Evolutionary conservation across 305 asterid genomes (phyloP).

Genomic region (Coffea humblotiana): DNA sequence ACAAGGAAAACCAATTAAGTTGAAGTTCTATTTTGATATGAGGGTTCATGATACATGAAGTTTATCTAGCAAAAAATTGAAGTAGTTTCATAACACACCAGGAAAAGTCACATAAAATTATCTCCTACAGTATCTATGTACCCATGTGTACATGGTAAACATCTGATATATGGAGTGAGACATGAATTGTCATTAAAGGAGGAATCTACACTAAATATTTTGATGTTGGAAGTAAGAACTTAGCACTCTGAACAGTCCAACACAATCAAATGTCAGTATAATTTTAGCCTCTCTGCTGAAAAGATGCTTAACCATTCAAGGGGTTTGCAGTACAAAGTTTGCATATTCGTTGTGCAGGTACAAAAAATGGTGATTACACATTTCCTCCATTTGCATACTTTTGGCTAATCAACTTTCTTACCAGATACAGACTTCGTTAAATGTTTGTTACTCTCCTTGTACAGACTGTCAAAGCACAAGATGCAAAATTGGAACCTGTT

Average conservation of each 20-base stretch:
- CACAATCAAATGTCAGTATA: too few relatives aligned
- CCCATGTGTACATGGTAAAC: background rate
- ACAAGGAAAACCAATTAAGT: background rate
- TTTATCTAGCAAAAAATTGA: background rate
- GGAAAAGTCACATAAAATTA: background rate
- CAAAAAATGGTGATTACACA: background rate
- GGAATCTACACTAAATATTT: too few relatives aligned
- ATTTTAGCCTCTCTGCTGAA: too few relatives aligned
- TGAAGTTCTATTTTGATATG: background rate
- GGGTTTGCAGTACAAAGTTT: too few relatives aligned
- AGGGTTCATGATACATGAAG: background rate
- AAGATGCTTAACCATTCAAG: too few relatives aligned
- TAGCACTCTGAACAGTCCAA: too few relatives aligned
- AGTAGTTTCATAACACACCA: background rate
- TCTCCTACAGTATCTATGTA: background rate
- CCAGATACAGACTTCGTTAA: background rate
- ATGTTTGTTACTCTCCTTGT: background rate
- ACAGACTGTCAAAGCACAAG: background rate
- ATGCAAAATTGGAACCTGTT: constrained; percentile 8
- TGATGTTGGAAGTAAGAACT: too few relatives aligned
- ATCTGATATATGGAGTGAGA: background rate
- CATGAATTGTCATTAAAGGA: too few relatives aligned
- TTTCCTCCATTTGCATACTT: background rate
- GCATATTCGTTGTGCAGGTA: background rate
- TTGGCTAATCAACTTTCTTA: background rate